Base-by-base conservation (phyloP, 179 eudicot genomes). In the Spinacia oleracea region DNA sequence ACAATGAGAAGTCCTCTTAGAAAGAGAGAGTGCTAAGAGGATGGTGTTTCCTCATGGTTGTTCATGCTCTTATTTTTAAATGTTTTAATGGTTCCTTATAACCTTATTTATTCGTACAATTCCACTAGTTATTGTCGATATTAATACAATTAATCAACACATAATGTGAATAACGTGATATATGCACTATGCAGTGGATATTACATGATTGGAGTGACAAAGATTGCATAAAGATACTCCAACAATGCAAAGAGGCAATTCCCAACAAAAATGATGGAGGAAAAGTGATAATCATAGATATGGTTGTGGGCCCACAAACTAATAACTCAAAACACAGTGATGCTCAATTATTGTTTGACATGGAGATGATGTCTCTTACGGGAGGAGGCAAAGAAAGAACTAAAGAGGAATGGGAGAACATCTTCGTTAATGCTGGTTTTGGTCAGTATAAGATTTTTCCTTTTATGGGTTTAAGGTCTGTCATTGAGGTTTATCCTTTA, bases 351-450 rank as follows among this genome's bases (percentile, higher is more conserved):
- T 43, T 63, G 25, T 53, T 53, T 5, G 87, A 85, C 25, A 79
- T 87, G 84, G 5, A 70, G 43, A 80, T 85, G 87, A 59, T 79
- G 81, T 64, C 72, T 14, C 0, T 46, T 0, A 4, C 27, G 4
- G 32, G n/a, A 0, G 59, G 68, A 0, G 85, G 88, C 6, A 87
- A 51, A 73, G 88, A 83, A 70, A 80, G 88, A 38, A 83, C 31
- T 0, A 56, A 80, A 63, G 45, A 63, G 21, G 86, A 85, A 46
- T 87, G 87, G 90, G 75, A 67, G 6, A 75, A 77, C 9, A 60
- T 85, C 18, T 85, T 87, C 45, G 15, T 9, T 7, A 77, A 74
- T 3, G 81, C 86, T 0, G 88, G 90, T 6, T 87, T 79, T 46
- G 35, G 43, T 72, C 56, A 63, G 32, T 81, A 79, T 51, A 77